Base-by-base conservation (phyloP, 768 basidiomycete species). In the Lactarius hengduanensis region DNA sequence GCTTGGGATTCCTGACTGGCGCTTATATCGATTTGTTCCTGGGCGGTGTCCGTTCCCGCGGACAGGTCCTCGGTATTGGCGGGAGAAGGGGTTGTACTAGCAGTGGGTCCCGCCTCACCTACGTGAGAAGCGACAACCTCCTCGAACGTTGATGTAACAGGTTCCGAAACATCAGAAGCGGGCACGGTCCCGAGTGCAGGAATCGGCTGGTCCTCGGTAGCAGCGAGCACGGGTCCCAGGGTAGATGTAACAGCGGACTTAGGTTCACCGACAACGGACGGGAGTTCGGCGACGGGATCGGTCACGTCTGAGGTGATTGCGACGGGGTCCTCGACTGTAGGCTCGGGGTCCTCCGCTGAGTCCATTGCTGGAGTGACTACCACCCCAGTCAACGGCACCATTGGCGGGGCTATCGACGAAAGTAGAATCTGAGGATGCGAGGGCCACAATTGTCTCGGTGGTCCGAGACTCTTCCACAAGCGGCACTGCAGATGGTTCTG, bases 401-500 rank as follows among this genome's bases (percentile, higher is more conserved):
- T 32, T 32, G 10, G 34, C 26, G 57, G 18, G 34, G 32, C n/a
- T 34, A n/a, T 18, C 28, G 56, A 26, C 26, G 54, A 61, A 13
- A 20, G 40, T n/a, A 13, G 40, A 16, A 28, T 59, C 43, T 18
- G 47, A 45, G n/a, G 45, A 32, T 26, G 7, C 61, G 22, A 9
- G 20, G 32, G 41, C 8, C 43, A 30, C 38, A 45, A 16, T 32
- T 36, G 22, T 38, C 66, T 61, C 61, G 26, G 50, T 26, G 15
- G 28, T 20, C 5, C 8, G 34, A 53, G 13, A 20, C 28, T 54
- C 47, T 30, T 34, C 66, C 22, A 59, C 62, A 36, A 57, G 38
- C 18, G 50, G 47, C 22, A 53, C 36, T 9, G 40, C 8, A 16
- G 54, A 67, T 15, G n/a, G 54, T 53, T 62, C 59, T 11, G 57